Evolutionary conservation across 2,329 filamentous ascomycete species (phyloP).

Genomic region (Fusarium sp.): DNA sequence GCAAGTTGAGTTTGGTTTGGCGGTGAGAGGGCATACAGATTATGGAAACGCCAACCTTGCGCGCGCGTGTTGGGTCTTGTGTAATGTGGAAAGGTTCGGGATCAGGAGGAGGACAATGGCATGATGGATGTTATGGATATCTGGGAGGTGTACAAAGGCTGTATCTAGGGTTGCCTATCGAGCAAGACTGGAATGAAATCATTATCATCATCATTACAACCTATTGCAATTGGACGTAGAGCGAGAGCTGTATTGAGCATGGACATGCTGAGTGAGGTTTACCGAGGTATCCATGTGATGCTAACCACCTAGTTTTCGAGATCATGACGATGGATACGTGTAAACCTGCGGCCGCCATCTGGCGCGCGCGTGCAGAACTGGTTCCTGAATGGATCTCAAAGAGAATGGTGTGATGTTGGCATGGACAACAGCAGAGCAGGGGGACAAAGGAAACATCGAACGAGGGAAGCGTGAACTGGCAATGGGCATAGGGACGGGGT

Average conservation of each 20-base stretch:
- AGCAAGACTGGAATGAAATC: slow-evolving; percentile 13
- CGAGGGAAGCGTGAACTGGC: neutral
- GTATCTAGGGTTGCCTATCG: slow-evolving; percentile 10
- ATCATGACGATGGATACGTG: neutral
- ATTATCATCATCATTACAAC: neutral
- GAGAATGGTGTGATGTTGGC: slow-evolving; percentile 3
- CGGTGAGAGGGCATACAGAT: slow-evolving; percentile 9
- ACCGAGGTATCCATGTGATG: neutral
- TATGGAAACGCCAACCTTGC: slow-evolving; percentile 1
- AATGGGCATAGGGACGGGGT: neutral
- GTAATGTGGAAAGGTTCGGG: slow-evolving; percentile 17
- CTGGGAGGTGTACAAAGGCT: slow-evolving; percentile 16
- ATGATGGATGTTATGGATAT: slow-evolving; percentile 21
- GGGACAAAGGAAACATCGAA: neutral
- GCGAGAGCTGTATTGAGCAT: neutral
- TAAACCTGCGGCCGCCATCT: neutral
- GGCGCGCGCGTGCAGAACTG: neutral
- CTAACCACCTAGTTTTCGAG: neutral
- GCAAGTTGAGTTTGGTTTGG: slow-evolving; percentile 6
- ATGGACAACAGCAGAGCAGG: neutral
- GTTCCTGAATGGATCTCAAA: neutral
- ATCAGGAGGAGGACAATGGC: slow-evolving; percentile 1
- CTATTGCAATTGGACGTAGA: neutral
- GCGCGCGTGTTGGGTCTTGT: slow-evolving; percentile 13
- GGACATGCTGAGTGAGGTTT: neutral